Percentiles rank a stretch among this genome's conserved stretches.
phyloP scores from a whole-genome alignment of 2,329 filamentous ascomycete genomes.

The Hysterium pulicare region DNA sequence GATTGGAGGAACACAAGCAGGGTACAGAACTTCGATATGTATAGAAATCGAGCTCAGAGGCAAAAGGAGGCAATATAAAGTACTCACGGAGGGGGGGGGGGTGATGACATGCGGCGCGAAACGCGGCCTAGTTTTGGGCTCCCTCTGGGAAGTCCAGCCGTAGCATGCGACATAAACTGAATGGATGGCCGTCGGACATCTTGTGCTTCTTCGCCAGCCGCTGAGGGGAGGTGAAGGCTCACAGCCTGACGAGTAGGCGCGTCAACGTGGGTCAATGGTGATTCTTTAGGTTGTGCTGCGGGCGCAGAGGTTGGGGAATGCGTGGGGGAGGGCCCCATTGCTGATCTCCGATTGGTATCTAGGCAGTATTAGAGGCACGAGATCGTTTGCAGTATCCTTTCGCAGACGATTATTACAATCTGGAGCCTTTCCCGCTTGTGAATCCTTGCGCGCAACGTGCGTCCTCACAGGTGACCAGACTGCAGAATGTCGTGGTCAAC shows the following conservation, averaged over 20 bases:
- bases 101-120: slow-evolving; percentile 37
- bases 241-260: slow-evolving; percentile 13
- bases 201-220: slow-evolving; percentile 15
- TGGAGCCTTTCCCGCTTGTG: slow-evolving; percentile 9
- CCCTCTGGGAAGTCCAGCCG: slow-evolving; percentile 27
- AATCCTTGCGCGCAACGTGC: slow-evolving; percentile 21
- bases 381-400: slow-evolving; percentile 17
- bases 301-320: slow-evolving; percentile 13
- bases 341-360: slow-evolving; percentile 13
- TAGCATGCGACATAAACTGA: slow-evolving; percentile 35
- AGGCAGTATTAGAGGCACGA: slow-evolving; percentile 15
- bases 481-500: slow-evolving; percentile 21
- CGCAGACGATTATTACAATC: slow-evolving; percentile 18
- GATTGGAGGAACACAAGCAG: slow-evolving; percentile 8
- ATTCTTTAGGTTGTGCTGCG: slow-evolving; percentile 22
- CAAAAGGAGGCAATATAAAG: slow-evolving; percentile 16
- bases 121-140: slow-evolving; percentile 28
- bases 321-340: slow-evolving; percentile 35
- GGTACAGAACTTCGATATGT: slow-evolving; percentile 7
- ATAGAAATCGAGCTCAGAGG: slow-evolving; percentile 3
- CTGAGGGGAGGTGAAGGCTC: slow-evolving; percentile 25
- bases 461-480: slow-evolving; percentile 23
- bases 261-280: slow-evolving; percentile 15
- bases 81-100: slow-evolving; percentile 42
- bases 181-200: slow-evolving; percentile 36